phyloP scores from a whole-genome alignment of 257 asterid species.

The Anisodus acutangulus region DNA sequence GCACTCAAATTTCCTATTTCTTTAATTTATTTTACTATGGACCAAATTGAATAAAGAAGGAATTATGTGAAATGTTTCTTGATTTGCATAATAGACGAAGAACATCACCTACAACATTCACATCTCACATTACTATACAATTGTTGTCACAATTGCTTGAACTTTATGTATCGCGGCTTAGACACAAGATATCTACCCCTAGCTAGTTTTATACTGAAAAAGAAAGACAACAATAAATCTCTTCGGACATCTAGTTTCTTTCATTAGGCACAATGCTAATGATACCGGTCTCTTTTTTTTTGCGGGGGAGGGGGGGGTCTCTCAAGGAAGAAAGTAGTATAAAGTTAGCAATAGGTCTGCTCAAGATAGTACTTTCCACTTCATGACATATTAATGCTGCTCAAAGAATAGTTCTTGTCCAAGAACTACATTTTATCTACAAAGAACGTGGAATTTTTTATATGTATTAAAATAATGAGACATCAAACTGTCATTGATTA shows the following conservation, averaged over 20 bases:
- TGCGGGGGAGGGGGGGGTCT: neutral
- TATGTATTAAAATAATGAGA: neutral
- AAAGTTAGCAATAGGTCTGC: neutral
- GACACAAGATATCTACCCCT: neutral
- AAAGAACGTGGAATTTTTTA: neutral
- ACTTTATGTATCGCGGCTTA: neutral
- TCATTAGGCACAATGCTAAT: neutral
- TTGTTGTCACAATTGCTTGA: conserved; percentile 5
- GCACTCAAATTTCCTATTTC: neutral
- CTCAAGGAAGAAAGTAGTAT: neutral
- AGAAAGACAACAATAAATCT: neutral
- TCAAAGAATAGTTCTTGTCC: conserved; percentile 9
- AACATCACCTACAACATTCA: conserved; percentile 17
- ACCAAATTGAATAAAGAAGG: neutral
- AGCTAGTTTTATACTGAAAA: neutral
- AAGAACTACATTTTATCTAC: neutral
- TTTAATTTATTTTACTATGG: neutral
- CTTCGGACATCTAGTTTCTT: conserved; percentile 15
- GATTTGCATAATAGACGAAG: conserved; percentile 1
- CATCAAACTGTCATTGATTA: conserved; percentile 17
- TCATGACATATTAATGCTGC: neutral
- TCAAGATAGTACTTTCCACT: conserved; percentile 5
- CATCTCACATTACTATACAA: neutral
- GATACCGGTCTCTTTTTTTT: neutral
- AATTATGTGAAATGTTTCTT: neutral